Conservation (phyloP, 768 basidiomycete genomes). For the Galerina marginata region DNA sequence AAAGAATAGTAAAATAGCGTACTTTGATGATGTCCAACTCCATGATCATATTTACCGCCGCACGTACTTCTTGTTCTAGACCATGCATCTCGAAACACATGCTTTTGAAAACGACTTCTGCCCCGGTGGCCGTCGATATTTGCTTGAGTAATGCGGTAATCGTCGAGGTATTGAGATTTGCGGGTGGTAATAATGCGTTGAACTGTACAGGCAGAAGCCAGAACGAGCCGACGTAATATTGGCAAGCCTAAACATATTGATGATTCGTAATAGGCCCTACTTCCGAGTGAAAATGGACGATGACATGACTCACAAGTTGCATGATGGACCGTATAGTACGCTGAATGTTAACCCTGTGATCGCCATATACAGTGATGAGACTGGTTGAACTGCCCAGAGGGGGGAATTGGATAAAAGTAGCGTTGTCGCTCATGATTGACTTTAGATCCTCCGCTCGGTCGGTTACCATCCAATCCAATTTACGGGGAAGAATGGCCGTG, state of each 20-base stretch:
- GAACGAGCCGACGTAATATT: constrained; percentile 96
- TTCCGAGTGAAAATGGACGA: neutral
- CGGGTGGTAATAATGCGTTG: constrained; percentile 86
- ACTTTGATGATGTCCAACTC: constrained; percentile 94
- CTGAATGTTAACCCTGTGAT: constrained; percentile 92
- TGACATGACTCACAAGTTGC: constrained; percentile 74
- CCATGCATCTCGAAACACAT: constrained; percentile 99
- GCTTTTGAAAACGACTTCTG: constrained; percentile 95
- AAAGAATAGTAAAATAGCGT: constrained; percentile 18
- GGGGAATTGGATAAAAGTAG: constrained; percentile 94
- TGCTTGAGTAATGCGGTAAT: constrained; percentile 86
- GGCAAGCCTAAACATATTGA: constrained; percentile 71
- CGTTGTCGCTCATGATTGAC: constrained; percentile 94
- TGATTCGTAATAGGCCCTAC: neutral
- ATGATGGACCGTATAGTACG: constrained; percentile 93
- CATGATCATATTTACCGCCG: constrained; percentile 83
- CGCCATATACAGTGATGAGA: constrained; percentile 92
- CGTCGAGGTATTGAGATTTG: constrained; percentile 80
- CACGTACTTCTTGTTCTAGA: constrained; percentile 87
- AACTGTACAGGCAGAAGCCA: constrained; percentile 95
- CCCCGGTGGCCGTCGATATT: constrained; percentile 85
- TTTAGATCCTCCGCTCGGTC: constrained; percentile 94
- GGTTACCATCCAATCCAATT: constrained; percentile 98
- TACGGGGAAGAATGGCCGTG: constrained; percentile 92
- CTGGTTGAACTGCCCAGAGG: constrained; percentile 92